Evolutionary conservation across 2,329 filamentous ascomycete species (phyloP), one percentile per base, ranked within the genome.

Genomic region (Cordyceps farinosa): DNA sequence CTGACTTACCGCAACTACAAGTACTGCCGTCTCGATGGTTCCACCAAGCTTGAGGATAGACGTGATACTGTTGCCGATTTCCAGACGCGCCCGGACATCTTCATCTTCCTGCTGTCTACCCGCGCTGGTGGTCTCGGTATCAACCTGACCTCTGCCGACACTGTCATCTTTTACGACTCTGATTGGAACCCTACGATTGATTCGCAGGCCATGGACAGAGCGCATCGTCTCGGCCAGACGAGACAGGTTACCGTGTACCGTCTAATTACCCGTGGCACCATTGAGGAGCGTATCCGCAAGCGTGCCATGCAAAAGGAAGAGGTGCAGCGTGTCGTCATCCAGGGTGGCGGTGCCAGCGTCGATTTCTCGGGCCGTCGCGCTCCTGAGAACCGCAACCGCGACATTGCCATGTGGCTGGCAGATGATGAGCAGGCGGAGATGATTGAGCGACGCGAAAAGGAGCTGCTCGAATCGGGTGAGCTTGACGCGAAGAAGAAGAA

Each of bases 151-250:
- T 90, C 91, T 59, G 95, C 95, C 27, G 95, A 99, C 75, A 99
- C 95, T 0, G 95, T 99, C 78, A 98, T 99, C 77, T 99, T 99
- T 80, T 99, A 99, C 83, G 95, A 99, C 75, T 96, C 92, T 11
- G 95, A 99, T 76, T 99, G 95, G 95, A 99, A 99, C 75, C 95
- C 95, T 0, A 98, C 95, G 3, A 98, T 98, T 72, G 95, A 99
- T 75, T 96, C 91, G 60, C 95, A 99, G 76, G 95, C 95, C 77
- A 98, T 98, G 95, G 95, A 99, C 77, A 90, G 95, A 76, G 95
- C 95, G 13, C 95, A 99, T 86, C 91, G 95, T 85, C 86, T 99
- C 42, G 95, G 95, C 56, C 94, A 99, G 77, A 98, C 94, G 2
- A 87, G 87, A 69, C 95, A 99, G 77, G 95, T 99, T 64, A 97